phyloP scores from a whole-genome alignment of 345 rosid genomes.

The Rhizophora apiculata region DNA sequence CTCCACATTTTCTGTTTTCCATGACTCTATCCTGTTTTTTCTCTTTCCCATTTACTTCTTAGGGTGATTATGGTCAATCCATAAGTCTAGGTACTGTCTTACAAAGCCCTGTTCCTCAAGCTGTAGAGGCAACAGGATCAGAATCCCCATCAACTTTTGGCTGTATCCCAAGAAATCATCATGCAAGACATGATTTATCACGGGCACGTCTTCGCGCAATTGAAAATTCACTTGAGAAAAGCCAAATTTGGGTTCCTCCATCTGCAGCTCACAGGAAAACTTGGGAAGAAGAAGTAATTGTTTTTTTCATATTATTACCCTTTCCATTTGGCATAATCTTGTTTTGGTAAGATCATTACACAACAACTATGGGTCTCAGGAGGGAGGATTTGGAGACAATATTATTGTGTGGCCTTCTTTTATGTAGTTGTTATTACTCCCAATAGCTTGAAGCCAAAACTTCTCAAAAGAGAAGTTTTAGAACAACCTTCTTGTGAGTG shows the following conservation, averaged over 20 bases:
- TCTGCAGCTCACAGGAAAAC: slow-evolving; percentile 87
- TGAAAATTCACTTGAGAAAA: slow-evolving; percentile 86
- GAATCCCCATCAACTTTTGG: slow-evolving; percentile 81
- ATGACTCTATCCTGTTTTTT: slow-evolving; percentile 11
- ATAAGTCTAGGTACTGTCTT: slow-evolving; percentile 37
- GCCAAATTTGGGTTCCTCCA: slow-evolving; percentile 84
- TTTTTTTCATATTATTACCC: slow-evolving; percentile 4
- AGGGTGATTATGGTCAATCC: slow-evolving; percentile 56
- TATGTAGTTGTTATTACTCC: no score
- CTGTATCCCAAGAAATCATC: slow-evolving; percentile 72
- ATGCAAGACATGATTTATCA: slow-evolving; percentile 83
- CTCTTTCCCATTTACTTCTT: slow-evolving; percentile 7
- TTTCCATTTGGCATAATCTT: slow-evolving; percentile 14
- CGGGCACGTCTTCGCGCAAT: slow-evolving; percentile 91
- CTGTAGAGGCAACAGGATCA: slow-evolving; percentile 71
- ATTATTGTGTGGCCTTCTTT: no score
- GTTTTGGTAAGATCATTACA: neutral
- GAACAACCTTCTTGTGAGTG: no score
- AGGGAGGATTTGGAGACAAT: no score
- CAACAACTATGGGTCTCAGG: no score
- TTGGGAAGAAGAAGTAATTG: slow-evolving; percentile 96
- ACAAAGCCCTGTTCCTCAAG: slow-evolving; percentile 63
- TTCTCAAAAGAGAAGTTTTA: no score
- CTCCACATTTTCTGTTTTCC: slow-evolving; percentile 20
- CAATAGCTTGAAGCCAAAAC: no score